phyloP scores from a whole-genome alignment of 2,329 filamentous ascomycete genomes.

The Tolypocladium paradoxum region DNA sequence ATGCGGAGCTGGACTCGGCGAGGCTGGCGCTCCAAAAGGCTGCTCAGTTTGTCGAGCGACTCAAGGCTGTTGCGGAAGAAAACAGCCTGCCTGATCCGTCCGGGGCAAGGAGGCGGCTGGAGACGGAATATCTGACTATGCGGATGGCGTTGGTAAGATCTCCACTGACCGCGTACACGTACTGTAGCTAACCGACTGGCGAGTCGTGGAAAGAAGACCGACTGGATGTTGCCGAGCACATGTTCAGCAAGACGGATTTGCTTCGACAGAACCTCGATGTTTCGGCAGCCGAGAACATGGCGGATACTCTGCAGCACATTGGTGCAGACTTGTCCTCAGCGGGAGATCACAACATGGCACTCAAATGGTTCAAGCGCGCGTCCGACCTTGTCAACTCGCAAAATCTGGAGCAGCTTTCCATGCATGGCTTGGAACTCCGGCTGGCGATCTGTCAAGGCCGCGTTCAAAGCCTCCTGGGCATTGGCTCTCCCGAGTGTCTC shows the following conservation, averaged over 20 bases:
- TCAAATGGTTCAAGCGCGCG: constrained; percentile 65
- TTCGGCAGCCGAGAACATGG: constrained; percentile 46
- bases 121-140: constrained; percentile 54
- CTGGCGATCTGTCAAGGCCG: constrained; percentile 55
- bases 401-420: constrained; percentile 43
- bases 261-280: constrained; percentile 30
- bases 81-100: neutral
- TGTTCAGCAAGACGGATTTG: constrained; percentile 53
- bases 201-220: constrained; percentile 67
- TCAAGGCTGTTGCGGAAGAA: constrained; percentile 5
- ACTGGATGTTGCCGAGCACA: constrained; percentile 66
- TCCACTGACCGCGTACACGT: neutral
- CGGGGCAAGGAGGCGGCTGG: constrained; percentile 22
- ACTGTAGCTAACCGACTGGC: constrained; percentile 7
- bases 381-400: constrained; percentile 46
- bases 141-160: constrained; percentile 53
- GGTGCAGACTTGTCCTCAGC: constrained; percentile 48
- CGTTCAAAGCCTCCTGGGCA: constrained; percentile 42
- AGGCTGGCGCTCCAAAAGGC: constrained; percentile 52
- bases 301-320: constrained; percentile 62
- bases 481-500: constrained; percentile 30
- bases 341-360: constrained; percentile 42
- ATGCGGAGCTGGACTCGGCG: constrained; percentile 44
- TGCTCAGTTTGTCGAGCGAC: constrained; percentile 36
- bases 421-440: constrained; percentile 52